Conservation (phyloP, 345 rosid genomes). For the Linum lewisii region DNA sequence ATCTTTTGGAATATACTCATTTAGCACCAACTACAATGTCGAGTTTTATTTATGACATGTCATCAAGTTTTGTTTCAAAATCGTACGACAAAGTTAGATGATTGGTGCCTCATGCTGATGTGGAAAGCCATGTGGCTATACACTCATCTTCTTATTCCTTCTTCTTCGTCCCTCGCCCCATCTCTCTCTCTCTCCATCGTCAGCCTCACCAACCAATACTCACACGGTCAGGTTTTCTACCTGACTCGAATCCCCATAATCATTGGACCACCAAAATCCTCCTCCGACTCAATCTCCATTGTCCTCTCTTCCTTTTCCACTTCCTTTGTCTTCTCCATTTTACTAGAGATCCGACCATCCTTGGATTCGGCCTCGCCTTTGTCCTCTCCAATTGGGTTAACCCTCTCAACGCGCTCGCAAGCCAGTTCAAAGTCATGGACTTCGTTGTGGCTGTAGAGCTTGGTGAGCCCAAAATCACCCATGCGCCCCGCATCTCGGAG, state of each 20-base stretch:
- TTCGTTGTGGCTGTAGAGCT: slow-evolving; percentile 63
- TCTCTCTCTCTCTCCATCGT: too few relatives aligned
- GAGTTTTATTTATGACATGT: too few relatives aligned
- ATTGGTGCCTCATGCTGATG: too few relatives aligned
- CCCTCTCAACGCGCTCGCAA: slow-evolving; percentile 51
- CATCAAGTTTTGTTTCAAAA: too few relatives aligned
- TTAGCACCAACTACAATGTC: too few relatives aligned
- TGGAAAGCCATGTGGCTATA: too few relatives aligned
- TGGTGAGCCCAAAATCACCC: slow-evolving; percentile 80
- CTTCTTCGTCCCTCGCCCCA: too few relatives aligned
- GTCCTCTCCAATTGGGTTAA: slow-evolving; percentile 67
- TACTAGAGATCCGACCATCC: slow-evolving; percentile 48
- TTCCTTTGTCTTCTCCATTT: too few relatives aligned
- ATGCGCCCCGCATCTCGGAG: slow-evolving; percentile 65
- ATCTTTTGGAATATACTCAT: too few relatives aligned
- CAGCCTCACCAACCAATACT: slow-evolving; percentile 43
- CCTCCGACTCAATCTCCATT: slow-evolving; percentile 31
- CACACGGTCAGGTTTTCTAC: slow-evolving; percentile 55
- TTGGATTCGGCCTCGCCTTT: slow-evolving; percentile 79
- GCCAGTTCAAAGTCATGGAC: slow-evolving; percentile 76
- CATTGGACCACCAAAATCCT: not conserved
- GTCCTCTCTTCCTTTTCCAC: slow-evolving; percentile 49
- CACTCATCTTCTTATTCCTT: too few relatives aligned
- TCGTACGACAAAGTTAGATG: too few relatives aligned
- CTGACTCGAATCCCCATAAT: slow-evolving; percentile 38